Evolutionary conservation across 495 filamentous ascomycete genomes (phyloP), one percentile per base, ranked within the genome.

Genomic region (Sporormia fimetaria): DNA sequence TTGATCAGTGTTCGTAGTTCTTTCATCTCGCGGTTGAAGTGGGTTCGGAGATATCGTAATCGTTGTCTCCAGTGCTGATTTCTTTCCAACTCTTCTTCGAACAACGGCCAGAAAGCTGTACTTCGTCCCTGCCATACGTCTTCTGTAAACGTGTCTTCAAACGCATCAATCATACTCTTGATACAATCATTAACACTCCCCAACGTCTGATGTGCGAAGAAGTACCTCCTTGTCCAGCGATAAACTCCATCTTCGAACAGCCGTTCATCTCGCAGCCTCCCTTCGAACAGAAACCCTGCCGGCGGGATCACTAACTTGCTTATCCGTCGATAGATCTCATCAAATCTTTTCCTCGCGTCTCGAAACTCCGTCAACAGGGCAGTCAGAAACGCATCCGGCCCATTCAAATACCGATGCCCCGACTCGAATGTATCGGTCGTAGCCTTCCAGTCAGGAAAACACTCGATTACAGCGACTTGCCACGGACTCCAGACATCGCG

Each of bases 151-250:
- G 61, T 66, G 16, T 62, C 55, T 29, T 60, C 46, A 51, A 68
- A 73, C 18, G 68, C 59, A 25, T 60, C 49, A 6, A 68, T 57
- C 57, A 73, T 72, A 17, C 62, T 57, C 39, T 68, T 65, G 52
- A 76, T 76, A 38, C 58, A 64, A 18, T 73, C 66, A 45, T 71
- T 74, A 53, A 76, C 65, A 14, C 69, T 63, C 21, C 64, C 68
- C 4, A 74, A 57, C 1, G 70, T 71, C 46, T 73, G 70, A 45
- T 65, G 67, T 10, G 67, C 68, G 67, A 68, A 75, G 49, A 76
- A 75, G 51, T 76, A 75, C 17, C 68, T 63, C 4, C 69, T 60
- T 1, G 68, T 70, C 54, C 67, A 71, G 21, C 69, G 73, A 46
- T 70, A 75, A 16, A 64, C 37, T 12, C 59, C 47, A 50, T 75